phyloP scores from a whole-genome alignment of 805 yeast species.

The Dipodascus albidus region DNA sequence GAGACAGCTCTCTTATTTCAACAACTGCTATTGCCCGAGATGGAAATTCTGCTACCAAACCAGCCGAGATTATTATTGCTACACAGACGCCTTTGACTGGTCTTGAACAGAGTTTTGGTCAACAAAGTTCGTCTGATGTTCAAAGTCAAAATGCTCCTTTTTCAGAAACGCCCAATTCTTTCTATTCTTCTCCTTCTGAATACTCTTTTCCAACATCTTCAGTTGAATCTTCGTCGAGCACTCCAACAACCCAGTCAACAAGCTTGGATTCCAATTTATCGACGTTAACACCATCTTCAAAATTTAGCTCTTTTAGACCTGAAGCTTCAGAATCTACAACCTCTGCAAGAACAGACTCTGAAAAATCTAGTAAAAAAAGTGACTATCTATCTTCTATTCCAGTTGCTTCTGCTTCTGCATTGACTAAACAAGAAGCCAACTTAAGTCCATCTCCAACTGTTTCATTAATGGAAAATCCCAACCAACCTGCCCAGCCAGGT shows the following conservation, averaged over 20 bases:
- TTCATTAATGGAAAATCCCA: not conserved
- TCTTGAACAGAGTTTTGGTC: not conserved
- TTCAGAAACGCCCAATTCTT: not conserved
- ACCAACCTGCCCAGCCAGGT: not conserved
- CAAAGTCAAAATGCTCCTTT: not conserved
- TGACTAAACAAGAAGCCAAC: not conserved
- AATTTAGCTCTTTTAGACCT: too few relatives aligned
- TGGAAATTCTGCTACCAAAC: not conserved
- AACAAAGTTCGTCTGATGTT: conserved; percentile 1
- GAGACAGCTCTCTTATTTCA: not conserved
- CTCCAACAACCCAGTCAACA: too few relatives aligned
- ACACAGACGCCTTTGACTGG: not conserved
- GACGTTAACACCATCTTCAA: too few relatives aligned
- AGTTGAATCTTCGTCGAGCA: too few relatives aligned
- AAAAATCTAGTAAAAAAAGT: too few relatives aligned
- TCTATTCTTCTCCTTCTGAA: not conserved
- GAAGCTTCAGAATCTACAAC: too few relatives aligned
- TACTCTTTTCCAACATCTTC: not conserved
- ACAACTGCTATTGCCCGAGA: not conserved
- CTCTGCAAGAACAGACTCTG: too few relatives aligned
- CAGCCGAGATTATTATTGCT: not conserved
- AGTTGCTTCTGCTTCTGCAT: not conserved
- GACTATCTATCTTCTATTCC: not conserved
- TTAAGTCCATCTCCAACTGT: not conserved
- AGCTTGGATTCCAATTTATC: not conserved